A percentile compares a stretch with the other conserved stretches of the same genome.
Conservation (phyloP, 129 eudicot species). For the Saussurea involucrata region DNA sequence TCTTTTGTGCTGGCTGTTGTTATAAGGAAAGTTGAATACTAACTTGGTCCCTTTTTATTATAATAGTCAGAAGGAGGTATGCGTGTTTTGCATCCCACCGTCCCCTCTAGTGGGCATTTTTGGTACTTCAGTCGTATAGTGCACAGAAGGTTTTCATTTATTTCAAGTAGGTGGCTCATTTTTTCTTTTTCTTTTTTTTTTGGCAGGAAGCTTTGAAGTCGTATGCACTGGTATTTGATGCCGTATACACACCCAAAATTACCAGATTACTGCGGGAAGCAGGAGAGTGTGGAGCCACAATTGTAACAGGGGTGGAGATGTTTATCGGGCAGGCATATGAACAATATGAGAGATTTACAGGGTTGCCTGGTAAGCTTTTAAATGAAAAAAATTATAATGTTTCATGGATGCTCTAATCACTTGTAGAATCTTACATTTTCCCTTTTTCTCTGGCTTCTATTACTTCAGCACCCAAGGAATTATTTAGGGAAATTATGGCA, state of each 20-base stretch:
- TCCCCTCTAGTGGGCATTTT: no score
- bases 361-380: constrained; percentile 67
- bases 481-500: constrained; percentile 57
- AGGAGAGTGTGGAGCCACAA: constrained; percentile 68
- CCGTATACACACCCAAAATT: constrained; percentile 88
- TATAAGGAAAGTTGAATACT: no score
- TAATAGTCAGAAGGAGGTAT: no score
- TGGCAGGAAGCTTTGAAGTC: constrained; percentile 75
- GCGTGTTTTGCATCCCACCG: no score
- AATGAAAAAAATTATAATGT: not conserved
- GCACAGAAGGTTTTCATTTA: not conserved
- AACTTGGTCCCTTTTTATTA: no score
- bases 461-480: constrained; percentile 75
- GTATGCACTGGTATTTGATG: constrained; percentile 82
- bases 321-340: constrained; percentile 89
- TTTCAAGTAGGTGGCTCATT: not conserved
- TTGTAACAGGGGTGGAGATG: constrained; percentile 88
- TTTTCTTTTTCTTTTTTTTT: not conserved
- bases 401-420: not conserved
- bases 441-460: not conserved
- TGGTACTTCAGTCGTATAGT: no score
- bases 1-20: no score
- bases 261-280: constrained; percentile 87
- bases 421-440: not conserved
- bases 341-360: constrained; percentile 95